Evolutionary conservation across 495 filamentous ascomycete species (phyloP), one percentile per base, ranked within the genome.

Genomic region (Sporormia fimetaria): DNA sequence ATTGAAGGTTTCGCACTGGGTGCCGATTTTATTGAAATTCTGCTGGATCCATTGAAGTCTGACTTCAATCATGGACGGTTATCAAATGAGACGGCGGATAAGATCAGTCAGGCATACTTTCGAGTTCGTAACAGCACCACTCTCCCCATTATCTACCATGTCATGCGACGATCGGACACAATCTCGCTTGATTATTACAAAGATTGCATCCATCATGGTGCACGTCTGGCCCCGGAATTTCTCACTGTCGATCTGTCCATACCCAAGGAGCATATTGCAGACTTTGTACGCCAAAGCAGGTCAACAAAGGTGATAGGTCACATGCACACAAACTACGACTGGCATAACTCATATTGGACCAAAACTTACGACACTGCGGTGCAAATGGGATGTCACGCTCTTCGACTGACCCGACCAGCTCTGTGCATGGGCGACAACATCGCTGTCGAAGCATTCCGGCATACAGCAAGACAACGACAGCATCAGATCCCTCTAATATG

Each of bases 281-380:
- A 67, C 9, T 61, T 83, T 28, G 59, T 85, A 8, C 53, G 60
- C 15, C 65, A 57, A 44, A 70, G 73, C 40, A 82, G 83, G 2
- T 67, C 67, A 18, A 82, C 80, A 2, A 83, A 81, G 44, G 70
- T 85, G n/a, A 81, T 87, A 37, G 83, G 78, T 5, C 74, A 81
- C 57, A 71, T 49, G 1, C 34, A 54, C 14, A 37, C 52, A 9
- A 20, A 42, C 63, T 60, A 24, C 57, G 62, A 63, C 2, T 90
- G 83, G 83, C 66, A 71, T 26, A 69, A 82, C 35, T 63, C 75
- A 4, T 55, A 58, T 3, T 74, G 76, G 36, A 40, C 77, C 15
- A 37, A 37, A 17, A 30, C 33, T 1, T 63, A 58, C 27, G 46
- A 57, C 21, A 50, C 44, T 22, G 81, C 78, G 0, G 68, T 70